Conservation (phyloP, 805 yeast genomes). For the Candida ortonii region DNA sequence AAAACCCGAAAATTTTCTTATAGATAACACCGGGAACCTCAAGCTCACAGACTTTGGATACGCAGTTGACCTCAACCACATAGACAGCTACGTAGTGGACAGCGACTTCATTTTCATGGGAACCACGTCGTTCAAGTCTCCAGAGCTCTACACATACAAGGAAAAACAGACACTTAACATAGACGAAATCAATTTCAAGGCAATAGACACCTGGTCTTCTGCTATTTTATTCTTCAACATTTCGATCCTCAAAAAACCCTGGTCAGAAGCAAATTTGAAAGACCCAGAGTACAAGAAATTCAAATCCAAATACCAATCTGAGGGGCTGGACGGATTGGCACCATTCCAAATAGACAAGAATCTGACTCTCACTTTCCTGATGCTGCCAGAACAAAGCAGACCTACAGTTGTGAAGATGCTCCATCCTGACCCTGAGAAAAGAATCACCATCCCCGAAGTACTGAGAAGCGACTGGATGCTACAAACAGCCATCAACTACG, state of each 20-base stretch:
- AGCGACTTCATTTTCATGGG: slow-evolving; percentile 38
- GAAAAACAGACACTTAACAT: slow-evolving; percentile 12
- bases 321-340: slow-evolving; percentile 15
- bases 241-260: slow-evolving; percentile 43
- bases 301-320: slow-evolving; percentile 12
- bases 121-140: slow-evolving; percentile 53
- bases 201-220: slow-evolving; percentile 50
- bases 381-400: slow-evolving; percentile 14
- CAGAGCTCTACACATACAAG: slow-evolving; percentile 39
- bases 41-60: slow-evolving; percentile 53
- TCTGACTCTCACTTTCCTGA: slow-evolving; percentile 13
- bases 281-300: slow-evolving; percentile 27
- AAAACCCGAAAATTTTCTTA: slow-evolving; percentile 53
- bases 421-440: slow-evolving; percentile 27
- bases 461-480: slow-evolving; percentile 32
- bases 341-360: slow-evolving; percentile 20
- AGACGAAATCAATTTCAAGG: slow-evolving; percentile 29
- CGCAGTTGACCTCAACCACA: slow-evolving; percentile 36
- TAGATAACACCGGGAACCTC: slow-evolving; percentile 43
- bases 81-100: slow-evolving; percentile 19
- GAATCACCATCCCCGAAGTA: slow-evolving; percentile 22
- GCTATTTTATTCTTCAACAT: slow-evolving; percentile 49
- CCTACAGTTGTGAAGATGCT: slow-evolving; percentile 26
- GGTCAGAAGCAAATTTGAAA: slow-evolving; percentile 39
- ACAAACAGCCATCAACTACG: slow-evolving; percentile 22